Conservation (phyloP, 805 yeast genomes). For the Lachancea dasiensis region DNA sequence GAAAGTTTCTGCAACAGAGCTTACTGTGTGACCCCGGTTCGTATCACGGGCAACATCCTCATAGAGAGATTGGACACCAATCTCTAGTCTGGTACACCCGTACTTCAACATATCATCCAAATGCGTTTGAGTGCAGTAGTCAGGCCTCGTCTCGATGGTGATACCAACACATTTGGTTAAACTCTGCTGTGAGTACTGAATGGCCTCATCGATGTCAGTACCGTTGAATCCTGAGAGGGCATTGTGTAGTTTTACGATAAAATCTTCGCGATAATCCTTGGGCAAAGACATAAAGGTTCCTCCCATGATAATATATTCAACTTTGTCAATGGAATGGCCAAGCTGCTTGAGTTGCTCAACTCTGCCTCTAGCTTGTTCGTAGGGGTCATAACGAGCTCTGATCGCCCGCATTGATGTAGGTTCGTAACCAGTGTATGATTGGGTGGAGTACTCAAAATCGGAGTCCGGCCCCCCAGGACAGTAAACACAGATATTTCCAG, state of each 20-base stretch:
- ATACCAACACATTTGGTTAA: conserved; percentile 97
- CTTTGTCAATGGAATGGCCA: conserved; percentile 96
- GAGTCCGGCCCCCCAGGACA: conserved; percentile 99
- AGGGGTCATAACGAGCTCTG: conserved; percentile 95
- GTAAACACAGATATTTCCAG: conserved; percentile 96
- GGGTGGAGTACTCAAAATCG: conserved; percentile 96
- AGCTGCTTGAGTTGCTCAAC: conserved; percentile 91
- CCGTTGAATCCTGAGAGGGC: conserved; percentile 93
- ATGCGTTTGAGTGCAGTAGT: conserved; percentile 95
- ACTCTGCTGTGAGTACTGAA: conserved; percentile 84
- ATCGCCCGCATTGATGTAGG: conserved; percentile 99
- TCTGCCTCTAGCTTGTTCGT: conserved; percentile 97
- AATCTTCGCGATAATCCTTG: conserved; percentile 79
- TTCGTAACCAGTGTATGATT: conserved; percentile 96
- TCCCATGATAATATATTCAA: conserved; percentile 97
- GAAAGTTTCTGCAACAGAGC: conserved; percentile 92
- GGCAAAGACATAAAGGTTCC: conserved; percentile 98
- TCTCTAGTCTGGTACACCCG: conserved; percentile 94
- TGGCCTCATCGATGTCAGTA: conserved; percentile 82
- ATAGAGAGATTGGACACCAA: conserved; percentile 94
- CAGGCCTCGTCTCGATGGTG: conserved; percentile 97
- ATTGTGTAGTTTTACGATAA: conserved; percentile 85
- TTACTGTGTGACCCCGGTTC: conserved; percentile 95
- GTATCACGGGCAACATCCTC: conserved; percentile 99
- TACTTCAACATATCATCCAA: conserved; percentile 91